Evolutionary conservation across 1,139 yeast genomes (phyloP).

Genomic region (Scheffersomyces stambukii): DNA sequence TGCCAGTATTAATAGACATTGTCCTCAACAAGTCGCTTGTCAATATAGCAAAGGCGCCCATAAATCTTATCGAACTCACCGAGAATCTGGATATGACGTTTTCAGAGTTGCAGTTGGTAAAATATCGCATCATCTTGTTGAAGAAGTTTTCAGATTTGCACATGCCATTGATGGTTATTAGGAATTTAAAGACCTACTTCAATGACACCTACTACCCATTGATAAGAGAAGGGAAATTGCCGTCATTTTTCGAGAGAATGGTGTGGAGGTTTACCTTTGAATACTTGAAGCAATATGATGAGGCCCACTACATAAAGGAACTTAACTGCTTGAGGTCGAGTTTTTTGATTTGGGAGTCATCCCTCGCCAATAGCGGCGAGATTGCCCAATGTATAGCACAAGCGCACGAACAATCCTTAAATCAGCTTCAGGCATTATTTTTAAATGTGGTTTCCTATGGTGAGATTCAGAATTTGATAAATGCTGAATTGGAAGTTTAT

Average conservation of each 20-base stretch:
- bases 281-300: conserved; percentile 23
- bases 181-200: conserved; percentile 27
- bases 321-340: conserved; percentile 24
- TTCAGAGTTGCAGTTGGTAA: conserved; percentile 11
- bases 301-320: conserved; percentile 19
- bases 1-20: conserved; percentile 23
- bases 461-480: no score
- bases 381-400: conserved; percentile 16
- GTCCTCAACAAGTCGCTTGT: conserved; percentile 25
- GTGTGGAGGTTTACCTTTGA: conserved; percentile 42
- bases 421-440: conserved; percentile 23
- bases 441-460: conserved; percentile 14
- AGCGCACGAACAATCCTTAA: conserved; percentile 13
- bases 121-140: conserved; percentile 26
- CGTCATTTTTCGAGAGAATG: conserved; percentile 39
- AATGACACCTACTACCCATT: conserved; percentile 21
- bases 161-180: conserved; percentile 28
- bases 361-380: conserved; percentile 13
- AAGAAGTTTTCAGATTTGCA: conserved; percentile 33
- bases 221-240: conserved; percentile 19
- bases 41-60: conserved; percentile 20
- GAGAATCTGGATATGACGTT: conserved; percentile 1
- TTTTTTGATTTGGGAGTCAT: conserved; percentile 41
- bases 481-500: no score
- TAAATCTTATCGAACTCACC: conserved; percentile 4